Percentiles rank a stretch among this genome's conserved stretches.
Conservation (phyloP, 768 basidiomycete species). For the Lactarius tabidus region DNA sequence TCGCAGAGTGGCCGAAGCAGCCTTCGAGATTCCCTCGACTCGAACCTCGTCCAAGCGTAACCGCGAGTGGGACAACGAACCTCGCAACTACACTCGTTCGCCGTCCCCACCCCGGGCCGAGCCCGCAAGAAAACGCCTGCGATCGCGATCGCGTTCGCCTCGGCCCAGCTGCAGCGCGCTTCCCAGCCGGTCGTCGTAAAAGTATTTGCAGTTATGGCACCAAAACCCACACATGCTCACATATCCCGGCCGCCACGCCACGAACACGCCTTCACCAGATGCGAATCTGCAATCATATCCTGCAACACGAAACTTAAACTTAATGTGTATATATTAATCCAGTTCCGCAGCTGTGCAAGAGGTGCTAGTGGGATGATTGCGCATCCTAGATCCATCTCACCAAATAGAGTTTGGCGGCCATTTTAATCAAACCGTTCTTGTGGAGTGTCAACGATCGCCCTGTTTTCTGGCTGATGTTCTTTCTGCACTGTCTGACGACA, state of each 20-base stretch:
- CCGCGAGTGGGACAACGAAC: neutral
- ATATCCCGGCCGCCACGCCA: too few species aligned
- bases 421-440: neutral
- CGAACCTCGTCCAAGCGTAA: neutral
- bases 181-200: neutral
- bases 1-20: neutral
- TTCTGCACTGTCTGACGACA: neutral
- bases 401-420: neutral
- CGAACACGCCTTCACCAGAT: too few species aligned
- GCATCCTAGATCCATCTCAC: neutral
- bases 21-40: neutral
- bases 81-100: neutral
- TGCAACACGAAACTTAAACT: neutral
- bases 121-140: neutral
- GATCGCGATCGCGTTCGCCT: neutral
- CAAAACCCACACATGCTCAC: too few species aligned
- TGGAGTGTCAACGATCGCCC: neutral
- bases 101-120: neutral
- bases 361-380: neutral
- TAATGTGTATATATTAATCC: neutral
- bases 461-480: neutral
- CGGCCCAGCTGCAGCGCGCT: neutral
- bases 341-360: neutral
- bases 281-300: neutral
- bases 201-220: too few species aligned